Percentiles rank a stretch among this genome's conserved stretches.
Evolutionary conservation across 2,329 filamentous ascomycete species (phyloP).

Genomic region (Calycina herbarum): DNA sequence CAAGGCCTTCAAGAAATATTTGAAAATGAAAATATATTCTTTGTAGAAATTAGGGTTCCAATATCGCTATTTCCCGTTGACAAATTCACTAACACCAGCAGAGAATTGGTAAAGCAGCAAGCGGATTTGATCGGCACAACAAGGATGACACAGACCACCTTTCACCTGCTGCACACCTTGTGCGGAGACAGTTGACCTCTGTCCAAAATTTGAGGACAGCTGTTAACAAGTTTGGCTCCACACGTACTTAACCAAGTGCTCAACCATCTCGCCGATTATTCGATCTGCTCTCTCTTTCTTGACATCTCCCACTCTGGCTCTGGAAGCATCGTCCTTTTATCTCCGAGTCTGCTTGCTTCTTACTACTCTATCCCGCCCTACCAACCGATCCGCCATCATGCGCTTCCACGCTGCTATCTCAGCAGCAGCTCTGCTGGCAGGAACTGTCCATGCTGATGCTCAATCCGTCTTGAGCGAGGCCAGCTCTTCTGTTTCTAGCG

Average conservation of each 20-base stretch:
- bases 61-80: too few species aligned
- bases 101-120: background rate
- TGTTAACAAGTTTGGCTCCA: conserved; percentile 2
- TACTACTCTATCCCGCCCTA: background rate
- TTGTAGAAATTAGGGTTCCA: too few species aligned
- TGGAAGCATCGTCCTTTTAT: conserved; percentile 3
- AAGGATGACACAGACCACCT: background rate
- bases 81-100: too few species aligned
- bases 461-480: conserved; percentile 55
- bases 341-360: background rate
- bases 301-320: conserved; percentile 10
- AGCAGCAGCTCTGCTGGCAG: conserved; percentile 71
- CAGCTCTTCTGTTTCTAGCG: conserved; percentile 40
- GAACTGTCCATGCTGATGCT: conserved; percentile 66
- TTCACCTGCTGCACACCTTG: background rate
- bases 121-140: background rate
- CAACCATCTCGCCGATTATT: background rate
- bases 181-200: conserved; percentile 4
- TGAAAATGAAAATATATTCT: too few species aligned
- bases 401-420: conserved; percentile 78
- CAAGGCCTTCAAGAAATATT: too few species aligned
- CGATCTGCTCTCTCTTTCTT: background rate
- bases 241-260: conserved; percentile 13
- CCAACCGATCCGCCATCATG: conserved; percentile 57
- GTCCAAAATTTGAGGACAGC: background rate